These are phyloP conservation scores for Niebla homalea DNA, from an alignment of 495 filamentous ascomycete species.

Conservation along the genomic window DNA sequence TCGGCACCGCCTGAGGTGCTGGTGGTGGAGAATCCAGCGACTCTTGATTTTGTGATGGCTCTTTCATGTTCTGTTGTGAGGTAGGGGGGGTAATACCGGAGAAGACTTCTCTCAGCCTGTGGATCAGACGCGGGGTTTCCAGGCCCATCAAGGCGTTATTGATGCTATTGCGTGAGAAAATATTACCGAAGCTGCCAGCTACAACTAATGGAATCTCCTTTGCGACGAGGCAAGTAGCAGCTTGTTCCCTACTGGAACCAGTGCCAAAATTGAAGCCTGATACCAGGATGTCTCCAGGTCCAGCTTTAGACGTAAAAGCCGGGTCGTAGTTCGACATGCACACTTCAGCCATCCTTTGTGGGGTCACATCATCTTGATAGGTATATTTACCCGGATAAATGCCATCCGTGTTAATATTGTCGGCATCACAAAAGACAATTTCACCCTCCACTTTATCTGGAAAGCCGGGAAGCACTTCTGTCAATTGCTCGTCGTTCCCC, in stretches of 20 bases:
- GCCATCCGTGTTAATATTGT: slow-evolving; percentile 40
- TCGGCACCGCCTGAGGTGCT: slow-evolving; percentile 18
- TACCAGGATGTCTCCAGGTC: slow-evolving; percentile 65
- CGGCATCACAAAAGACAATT: slow-evolving; percentile 40
- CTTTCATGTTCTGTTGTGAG: slow-evolving; percentile 19
- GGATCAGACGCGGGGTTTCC: slow-evolving; percentile 62
- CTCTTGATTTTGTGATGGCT: slow-evolving; percentile 28
- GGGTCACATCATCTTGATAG: slow-evolving; percentile 72
- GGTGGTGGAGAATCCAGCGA: slow-evolving; percentile 34
- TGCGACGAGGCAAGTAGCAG: slow-evolving; percentile 77
- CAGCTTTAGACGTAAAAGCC: slow-evolving; percentile 45
- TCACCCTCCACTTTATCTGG: slow-evolving; percentile 38
- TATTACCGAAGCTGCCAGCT: slow-evolving; percentile 77
- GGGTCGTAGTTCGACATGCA: slow-evolving; percentile 90
- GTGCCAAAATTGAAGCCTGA: slow-evolving; percentile 77
- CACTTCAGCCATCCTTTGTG: slow-evolving; percentile 69
- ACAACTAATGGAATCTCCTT: slow-evolving; percentile 76
- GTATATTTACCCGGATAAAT: slow-evolving; percentile 90
- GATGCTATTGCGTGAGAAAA: slow-evolving; percentile 78
- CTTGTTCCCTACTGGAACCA: slow-evolving; percentile 72
- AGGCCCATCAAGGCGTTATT: slow-evolving; percentile 84
- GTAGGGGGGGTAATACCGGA: slow-evolving; percentile 1
- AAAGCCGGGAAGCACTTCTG: slow-evolving; percentile 39
- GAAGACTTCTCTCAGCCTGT: slow-evolving; percentile 47
- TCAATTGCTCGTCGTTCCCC: slow-evolving; percentile 21